Conservation (phyloP, 1,139 yeast species). For the Zygosaccharomyces pseudobailii region DNA sequence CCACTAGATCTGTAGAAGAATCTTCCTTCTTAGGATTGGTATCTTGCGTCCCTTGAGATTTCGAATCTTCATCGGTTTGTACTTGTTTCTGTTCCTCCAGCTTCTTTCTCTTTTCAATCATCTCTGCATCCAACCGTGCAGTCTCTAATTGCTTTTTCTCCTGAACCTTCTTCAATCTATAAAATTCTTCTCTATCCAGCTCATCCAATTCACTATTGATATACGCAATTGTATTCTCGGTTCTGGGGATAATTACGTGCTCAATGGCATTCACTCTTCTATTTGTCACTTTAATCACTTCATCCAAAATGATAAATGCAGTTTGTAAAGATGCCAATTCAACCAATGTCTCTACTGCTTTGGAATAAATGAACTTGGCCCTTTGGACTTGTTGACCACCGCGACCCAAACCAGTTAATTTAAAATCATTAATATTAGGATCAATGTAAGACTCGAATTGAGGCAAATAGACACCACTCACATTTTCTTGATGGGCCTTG, state of each 20-base stretch:
- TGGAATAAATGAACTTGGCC: constrained; percentile 88
- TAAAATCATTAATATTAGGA: constrained; percentile 85
- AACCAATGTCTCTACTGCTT: constrained; percentile 92
- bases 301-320: constrained; percentile 93
- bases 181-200: constrained; percentile 96
- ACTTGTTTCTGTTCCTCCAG: constrained; percentile 3
- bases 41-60: constrained; percentile 13
- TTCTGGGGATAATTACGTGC: constrained; percentile 95
- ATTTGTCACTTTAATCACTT: constrained; percentile 94
- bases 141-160: constrained; percentile 72
- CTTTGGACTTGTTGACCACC: constrained; percentile 98
- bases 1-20: constrained; percentile 34
- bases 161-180: constrained; percentile 92
- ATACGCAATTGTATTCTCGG: constrained; percentile 89
- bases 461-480: constrained; percentile 91
- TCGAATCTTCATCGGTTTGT: constrained; percentile 15
- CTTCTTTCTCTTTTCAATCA: constrained; percentile 27
- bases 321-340: constrained; percentile 94
- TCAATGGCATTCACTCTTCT: constrained; percentile 98
- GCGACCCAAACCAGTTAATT: constrained; percentile 93
- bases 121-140: constrained; percentile 35
- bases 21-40: constrained; percentile 8
- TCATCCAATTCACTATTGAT: constrained; percentile 96
- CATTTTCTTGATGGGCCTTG: constrained; percentile 90
- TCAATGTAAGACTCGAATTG: constrained; percentile 83